Percentiles rank a stretch among this genome's conserved stretches.
Evolutionary conservation across 2,329 filamentous ascomycete species (phyloP).

Genomic region (Arthrobotrys megalospora): DNA sequence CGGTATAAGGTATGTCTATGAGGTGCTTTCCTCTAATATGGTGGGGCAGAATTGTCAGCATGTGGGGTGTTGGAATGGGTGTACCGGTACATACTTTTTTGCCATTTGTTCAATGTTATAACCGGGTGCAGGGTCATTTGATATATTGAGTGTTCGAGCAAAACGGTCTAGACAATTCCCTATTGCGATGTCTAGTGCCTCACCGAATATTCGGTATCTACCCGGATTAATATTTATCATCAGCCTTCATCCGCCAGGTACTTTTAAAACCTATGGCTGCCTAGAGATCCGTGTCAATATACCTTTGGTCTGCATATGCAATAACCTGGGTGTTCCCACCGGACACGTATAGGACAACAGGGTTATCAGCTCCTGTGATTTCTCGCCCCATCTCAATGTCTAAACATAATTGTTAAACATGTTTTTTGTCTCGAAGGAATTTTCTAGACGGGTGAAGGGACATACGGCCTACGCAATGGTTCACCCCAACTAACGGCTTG

Average conservation of each 20-base stretch:
- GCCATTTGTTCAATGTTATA: slow-evolving; percentile 99
- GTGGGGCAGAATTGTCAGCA: background rate
- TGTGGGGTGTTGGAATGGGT: background rate
- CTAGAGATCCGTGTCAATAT: background rate
- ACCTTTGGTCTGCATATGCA: slow-evolving; percentile 88
- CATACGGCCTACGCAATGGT: slow-evolving; percentile 92
- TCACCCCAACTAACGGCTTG: slow-evolving; percentile 91
- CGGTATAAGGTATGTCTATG: slow-evolving; percentile 91
- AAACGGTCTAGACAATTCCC: slow-evolving; percentile 98
- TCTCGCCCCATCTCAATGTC: slow-evolving; percentile 97
- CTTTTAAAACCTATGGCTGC: background rate
- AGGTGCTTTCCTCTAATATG: slow-evolving; percentile 72
- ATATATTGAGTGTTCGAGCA: slow-evolving; percentile 88
- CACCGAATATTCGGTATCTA: slow-evolving; percentile 93
- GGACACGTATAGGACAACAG: slow-evolving; percentile 94
- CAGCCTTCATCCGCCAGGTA: background rate
- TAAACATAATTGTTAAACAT: slow-evolving; percentile 60
- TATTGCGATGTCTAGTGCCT: slow-evolving; percentile 96
- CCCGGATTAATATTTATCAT: background rate
- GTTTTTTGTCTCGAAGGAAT: background rate
- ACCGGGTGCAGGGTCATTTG: slow-evolving; percentile 95
- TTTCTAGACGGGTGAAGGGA: slow-evolving; percentile 56
- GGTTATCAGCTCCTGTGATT: slow-evolving; percentile 91
- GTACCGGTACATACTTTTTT: slow-evolving; percentile 70
- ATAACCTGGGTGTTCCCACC: slow-evolving; percentile 99